phyloP scores from a whole-genome alignment of 2,329 filamentous ascomycete genomes.

The Fonsecaea multimorphosa region DNA sequence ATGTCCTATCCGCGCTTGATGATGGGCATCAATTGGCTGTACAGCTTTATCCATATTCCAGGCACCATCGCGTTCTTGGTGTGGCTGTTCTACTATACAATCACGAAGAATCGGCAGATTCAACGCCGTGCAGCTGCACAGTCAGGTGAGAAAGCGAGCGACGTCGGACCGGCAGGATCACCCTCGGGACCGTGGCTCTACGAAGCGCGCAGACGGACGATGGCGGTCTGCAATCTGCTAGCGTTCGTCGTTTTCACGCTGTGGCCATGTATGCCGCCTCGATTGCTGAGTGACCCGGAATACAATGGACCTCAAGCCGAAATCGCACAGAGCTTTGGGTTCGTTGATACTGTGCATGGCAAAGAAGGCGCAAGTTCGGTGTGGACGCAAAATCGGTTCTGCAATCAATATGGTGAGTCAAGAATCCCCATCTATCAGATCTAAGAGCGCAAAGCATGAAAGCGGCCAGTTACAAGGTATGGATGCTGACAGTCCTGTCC shows the following conservation, averaged over 20 bases:
- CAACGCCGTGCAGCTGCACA: constrained; percentile 49
- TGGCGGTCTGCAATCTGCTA: constrained; percentile 65
- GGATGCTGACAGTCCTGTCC: constrained; percentile 44
- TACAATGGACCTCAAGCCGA: constrained; percentile 63
- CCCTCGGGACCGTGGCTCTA: constrained; percentile 60
- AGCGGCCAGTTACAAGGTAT: not conserved
- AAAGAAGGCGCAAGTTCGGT: constrained; percentile 67
- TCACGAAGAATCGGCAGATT: constrained; percentile 61
- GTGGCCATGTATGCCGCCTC: constrained; percentile 67
- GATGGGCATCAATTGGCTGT: constrained; percentile 73
- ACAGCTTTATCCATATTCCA: constrained; percentile 80
- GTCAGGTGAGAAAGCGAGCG: constrained; percentile 13
- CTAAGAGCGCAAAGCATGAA: not conserved
- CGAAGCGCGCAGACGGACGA: constrained; percentile 61
- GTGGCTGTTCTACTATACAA: constrained; percentile 73
- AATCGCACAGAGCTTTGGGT: constrained; percentile 65
- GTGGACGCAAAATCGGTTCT: constrained; percentile 75
- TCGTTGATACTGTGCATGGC: constrained; percentile 66
- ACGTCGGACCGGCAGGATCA: constrained; percentile 46
- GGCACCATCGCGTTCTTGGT: constrained; percentile 74
- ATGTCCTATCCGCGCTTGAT: constrained; percentile 62
- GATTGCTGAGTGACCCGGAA: constrained; percentile 59
- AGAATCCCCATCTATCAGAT: not conserved
- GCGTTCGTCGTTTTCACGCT: constrained; percentile 65
- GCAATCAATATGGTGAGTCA: constrained; percentile 70